These are phyloP conservation scores for Collybiopsis confluens DNA, from an alignment of 768 basidiomycete species.

Conservation along the genomic window DNA sequence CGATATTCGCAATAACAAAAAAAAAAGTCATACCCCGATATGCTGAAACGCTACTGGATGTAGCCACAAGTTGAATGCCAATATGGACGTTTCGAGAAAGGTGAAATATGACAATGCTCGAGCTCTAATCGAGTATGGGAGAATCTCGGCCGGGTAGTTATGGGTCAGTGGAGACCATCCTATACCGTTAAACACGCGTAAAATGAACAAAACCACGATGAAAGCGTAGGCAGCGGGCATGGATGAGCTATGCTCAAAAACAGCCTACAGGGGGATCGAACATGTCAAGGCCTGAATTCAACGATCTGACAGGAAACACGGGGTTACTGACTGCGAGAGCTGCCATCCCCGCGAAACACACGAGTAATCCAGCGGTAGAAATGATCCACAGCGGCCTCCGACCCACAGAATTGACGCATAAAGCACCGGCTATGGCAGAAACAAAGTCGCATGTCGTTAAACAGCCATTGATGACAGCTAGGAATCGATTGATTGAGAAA, in stretches of 20 bases:
- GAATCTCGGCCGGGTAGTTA: constrained; percentile 3
- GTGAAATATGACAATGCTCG: constrained; percentile 3
- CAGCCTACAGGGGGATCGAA: background rate
- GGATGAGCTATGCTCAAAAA: background rate
- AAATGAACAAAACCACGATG: constrained; percentile 2
- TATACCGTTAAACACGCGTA: constrained; percentile 2
- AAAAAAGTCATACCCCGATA: background rate
- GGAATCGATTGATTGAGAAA: background rate
- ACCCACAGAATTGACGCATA: constrained; percentile 1
- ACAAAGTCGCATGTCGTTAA: constrained; percentile 5
- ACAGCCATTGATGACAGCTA: constrained; percentile 1
- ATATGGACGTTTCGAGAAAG: constrained; percentile 1
- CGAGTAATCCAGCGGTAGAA: constrained; percentile 1
- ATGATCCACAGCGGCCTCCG: constrained; percentile 4
- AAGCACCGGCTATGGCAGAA: constrained; percentile 1
- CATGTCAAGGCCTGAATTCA: background rate
- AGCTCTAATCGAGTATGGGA: background rate
- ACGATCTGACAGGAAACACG: too few relatives aligned
- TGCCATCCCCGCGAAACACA: constrained; percentile 1
- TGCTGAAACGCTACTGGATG: constrained; percentile 3
- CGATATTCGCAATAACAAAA: background rate
- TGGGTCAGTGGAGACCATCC: constrained; percentile 3
- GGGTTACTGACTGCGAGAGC: constrained; percentile 1
- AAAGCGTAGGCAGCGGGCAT: constrained; percentile 1
- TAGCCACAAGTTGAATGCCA: constrained; percentile 1